Evolutionary conservation across 2,329 filamentous ascomycete genomes (phyloP).

Genomic region (Penicillium sp.): DNA sequence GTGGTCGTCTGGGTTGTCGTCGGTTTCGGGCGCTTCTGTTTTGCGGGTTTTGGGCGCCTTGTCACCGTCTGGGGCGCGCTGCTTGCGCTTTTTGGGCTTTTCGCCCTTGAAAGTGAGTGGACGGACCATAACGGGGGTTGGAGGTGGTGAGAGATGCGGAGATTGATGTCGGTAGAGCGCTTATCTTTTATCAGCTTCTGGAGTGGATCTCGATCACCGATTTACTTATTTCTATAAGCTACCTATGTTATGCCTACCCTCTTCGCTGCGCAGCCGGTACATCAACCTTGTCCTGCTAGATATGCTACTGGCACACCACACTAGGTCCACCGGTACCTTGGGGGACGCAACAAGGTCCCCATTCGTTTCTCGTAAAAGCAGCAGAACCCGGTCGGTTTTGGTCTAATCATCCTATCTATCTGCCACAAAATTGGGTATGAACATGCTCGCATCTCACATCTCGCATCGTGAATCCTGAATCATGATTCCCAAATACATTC

Average conservation of each 20-base stretch:
- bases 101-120: conserved; percentile 95
- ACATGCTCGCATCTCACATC: background rate
- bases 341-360: conserved; percentile 18
- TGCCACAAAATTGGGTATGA: background rate
- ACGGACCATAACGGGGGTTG: conserved; percentile 56
- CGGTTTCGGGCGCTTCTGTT: conserved; percentile 20
- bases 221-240: too few relatives aligned
- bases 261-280: background rate
- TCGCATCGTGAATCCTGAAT: background rate
- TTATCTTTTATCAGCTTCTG: background rate
- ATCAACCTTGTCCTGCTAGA: too few relatives aligned
- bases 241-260: background rate
- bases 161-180: background rate
- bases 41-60: conserved; percentile 27
- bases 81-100: conserved; percentile 89
- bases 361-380: background rate
- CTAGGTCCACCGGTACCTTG: conserved; percentile 4
- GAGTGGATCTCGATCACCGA: background rate
- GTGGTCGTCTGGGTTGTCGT: conserved; percentile 62
- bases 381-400: background rate
- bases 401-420: conserved; percentile 1
- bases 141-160: conserved; percentile 3
- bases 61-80: conserved; percentile 53
- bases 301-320: background rate
- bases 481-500: background rate